Base-by-base conservation (phyloP, 2,329 filamentous ascomycete genomes). In the Paraphoma chrysanthemicola region DNA sequence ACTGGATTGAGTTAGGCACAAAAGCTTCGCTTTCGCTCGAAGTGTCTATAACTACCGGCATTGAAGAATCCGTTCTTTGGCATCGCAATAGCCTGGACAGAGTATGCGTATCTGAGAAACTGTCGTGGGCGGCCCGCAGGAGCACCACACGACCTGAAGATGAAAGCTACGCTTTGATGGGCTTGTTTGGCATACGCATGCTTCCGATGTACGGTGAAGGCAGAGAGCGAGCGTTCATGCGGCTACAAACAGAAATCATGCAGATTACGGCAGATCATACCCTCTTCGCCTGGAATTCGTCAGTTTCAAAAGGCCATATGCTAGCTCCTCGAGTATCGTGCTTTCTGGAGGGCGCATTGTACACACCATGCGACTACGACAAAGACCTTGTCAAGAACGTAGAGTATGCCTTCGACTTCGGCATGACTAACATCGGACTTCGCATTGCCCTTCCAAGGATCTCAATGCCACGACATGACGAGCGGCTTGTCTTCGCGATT, bases 161-260 rank as follows among this genome's bases (percentile, higher is more conserved):
- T 53, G 48, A 44, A n/a, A 65, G 67, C 2, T 72, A 72, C 47
- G 71, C 53, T 23, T 53, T 73, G 4, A 46, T 73, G 7, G 70
- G 70, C 2, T 46, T 71, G 8, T 66, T 70, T 43, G 56, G 56
- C 39, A 53, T 73, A 7, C 53, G 61, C 42, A 69, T 73, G 59
- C 54, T 64, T 10, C 50, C 64, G 12, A 36, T 66, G 6, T 73
- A 72, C 45, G 69, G 69, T 18, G 70, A 68, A 54, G 63, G 67
- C 4, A 23, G 28, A 46, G 56, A 9, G 48, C 51, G 42, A 10
- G 63, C 62, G 6, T 66, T 65, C 47, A 31, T 6, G 10, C 47
- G 59, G 14, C 50, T 66, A 6, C 53, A 60, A 44, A 30, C 55
- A 48, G 60, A 63, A 41, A 63, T 66, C n/a, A 39, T 57, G 14